A percentile compares a stretch with the other conserved stretches of the same genome.
phyloP scores from a whole-genome alignment of 2,329 filamentous ascomycete genomes.

The Fusarium albosuccineum region DNA sequence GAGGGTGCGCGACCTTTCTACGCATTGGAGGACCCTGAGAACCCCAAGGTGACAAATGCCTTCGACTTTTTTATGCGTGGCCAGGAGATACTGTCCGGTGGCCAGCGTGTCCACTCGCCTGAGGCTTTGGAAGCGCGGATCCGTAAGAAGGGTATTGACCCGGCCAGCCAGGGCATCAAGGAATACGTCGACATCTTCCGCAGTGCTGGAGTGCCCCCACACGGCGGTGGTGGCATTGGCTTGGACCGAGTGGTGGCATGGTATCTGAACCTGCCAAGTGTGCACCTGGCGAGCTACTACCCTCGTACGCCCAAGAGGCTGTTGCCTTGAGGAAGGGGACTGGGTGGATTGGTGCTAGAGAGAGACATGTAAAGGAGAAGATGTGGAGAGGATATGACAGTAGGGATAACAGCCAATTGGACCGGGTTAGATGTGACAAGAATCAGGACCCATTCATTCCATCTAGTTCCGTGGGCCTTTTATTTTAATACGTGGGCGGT shows the following conservation, averaged over 20 bases:
- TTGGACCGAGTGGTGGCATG: slow-evolving; percentile 86
- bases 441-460: slow-evolving; percentile 20
- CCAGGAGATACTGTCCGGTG: slow-evolving; percentile 92
- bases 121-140: slow-evolving; percentile 82
- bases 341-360: slow-evolving; percentile 7
- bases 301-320: slow-evolving; percentile 72
- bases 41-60: slow-evolving; percentile 74
- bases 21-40: slow-evolving; percentile 79
- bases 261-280: slow-evolving; percentile 70
- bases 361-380: slow-evolving; percentile 21
- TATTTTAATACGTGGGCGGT: not conserved
- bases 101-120: slow-evolving; percentile 90
- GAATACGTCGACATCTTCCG: slow-evolving; percentile 89
- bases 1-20: slow-evolving; percentile 91
- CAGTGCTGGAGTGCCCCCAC: slow-evolving; percentile 87
- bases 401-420: slow-evolving; percentile 14
- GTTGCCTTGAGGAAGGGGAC: slow-evolving; percentile 55
- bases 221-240: slow-evolving; percentile 90
- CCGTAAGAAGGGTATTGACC: slow-evolving; percentile 83
- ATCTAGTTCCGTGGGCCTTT: slow-evolving; percentile 11
- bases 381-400: not conserved
- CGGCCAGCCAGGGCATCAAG: slow-evolving; percentile 79
- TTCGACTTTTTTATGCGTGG: slow-evolving; percentile 92
- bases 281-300: slow-evolving; percentile 70
- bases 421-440: slow-evolving; percentile 6